Evolutionary conservation across 169 alveolate species (phyloP).

Genomic region (Cryptosporidium meleagridis): DNA sequence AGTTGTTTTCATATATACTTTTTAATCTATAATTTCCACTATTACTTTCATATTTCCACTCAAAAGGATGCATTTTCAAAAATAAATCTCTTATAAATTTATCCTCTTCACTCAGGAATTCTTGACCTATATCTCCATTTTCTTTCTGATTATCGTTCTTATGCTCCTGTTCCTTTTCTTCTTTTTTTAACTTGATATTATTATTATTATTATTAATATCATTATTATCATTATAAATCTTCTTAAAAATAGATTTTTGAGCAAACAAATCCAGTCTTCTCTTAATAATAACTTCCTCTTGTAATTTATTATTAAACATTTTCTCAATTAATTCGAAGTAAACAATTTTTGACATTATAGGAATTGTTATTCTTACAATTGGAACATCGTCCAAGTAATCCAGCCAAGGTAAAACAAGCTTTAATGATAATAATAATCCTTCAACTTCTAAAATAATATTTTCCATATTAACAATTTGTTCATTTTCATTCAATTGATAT

Average conservation of each 20-base stretch:
- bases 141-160: background rate
- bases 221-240: background rate
- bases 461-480: background rate
- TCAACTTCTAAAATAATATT: constrained; percentile 30
- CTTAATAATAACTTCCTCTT: background rate
- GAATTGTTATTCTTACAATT: constrained; percentile 21
- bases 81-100: constrained; percentile 1
- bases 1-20: constrained; percentile 4
- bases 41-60: constrained; percentile 42
- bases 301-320: background rate
- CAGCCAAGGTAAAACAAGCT: constrained; percentile 54
- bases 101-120: background rate
- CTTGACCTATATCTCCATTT: background rate
- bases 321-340: constrained; percentile 3
- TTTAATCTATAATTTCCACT: constrained; percentile 15
- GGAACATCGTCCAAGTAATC: constrained; percentile 54
- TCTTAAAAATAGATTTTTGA: background rate
- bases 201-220: background rate
- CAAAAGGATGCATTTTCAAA: constrained; percentile 5
- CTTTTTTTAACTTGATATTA: background rate
- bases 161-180: background rate
- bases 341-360: background rate
- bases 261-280: background rate
- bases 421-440: constrained; percentile 42
- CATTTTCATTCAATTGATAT: background rate